Base-by-base conservation (phyloP, 2,329 filamentous ascomycete genomes). In the Kalmusia sp. region DNA sequence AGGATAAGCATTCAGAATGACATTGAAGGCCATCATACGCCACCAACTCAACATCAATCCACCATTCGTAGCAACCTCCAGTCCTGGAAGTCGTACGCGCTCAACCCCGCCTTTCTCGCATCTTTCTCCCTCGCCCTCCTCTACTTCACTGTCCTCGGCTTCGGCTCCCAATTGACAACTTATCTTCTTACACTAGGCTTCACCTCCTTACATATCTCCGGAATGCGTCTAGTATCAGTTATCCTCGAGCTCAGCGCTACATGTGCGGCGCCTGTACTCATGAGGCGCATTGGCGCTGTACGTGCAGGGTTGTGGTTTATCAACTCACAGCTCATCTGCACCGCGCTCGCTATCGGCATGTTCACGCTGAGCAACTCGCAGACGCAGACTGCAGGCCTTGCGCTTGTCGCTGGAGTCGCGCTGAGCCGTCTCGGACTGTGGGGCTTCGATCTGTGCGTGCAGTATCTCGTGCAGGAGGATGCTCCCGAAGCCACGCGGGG, bases 221-320 rank as follows among this genome's bases (percentile, higher is more conserved):
- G 82, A 11, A 78, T 83, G 39, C 79, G 87, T 3, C 82, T 82
- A 0, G 57, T 79, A 4, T 81, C 82, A 25, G 81, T 83, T 1
- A 51, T 79, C 2, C 79, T 85, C 44, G 87, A 89, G 65, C 71
- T 89, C 2, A 75, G 76, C 6, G 85, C 87, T 0, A 89, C 87
- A 0, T 87, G 83, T 79, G 66, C 82, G 0, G 84, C 82, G 0
- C 87, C 87, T 0, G 72, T 75, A 49, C 66, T 87, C 12, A 86
- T 86, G 78, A 62, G 61, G 2, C 68, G 64, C 3, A 79, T 81
- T 5, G 78, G 79, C 19, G 66, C 78, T 1, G 77, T 90, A 6
- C 77, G 90, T n/a, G 80, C 83, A 0, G 90, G 89, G 0, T 78
- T 92, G 3, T 92, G 90, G 90, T 86, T 85, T 57, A 67, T 88